Conservation (phyloP, 2,329 filamentous ascomycete species). For the Fusarium mangiferae region DNA sequence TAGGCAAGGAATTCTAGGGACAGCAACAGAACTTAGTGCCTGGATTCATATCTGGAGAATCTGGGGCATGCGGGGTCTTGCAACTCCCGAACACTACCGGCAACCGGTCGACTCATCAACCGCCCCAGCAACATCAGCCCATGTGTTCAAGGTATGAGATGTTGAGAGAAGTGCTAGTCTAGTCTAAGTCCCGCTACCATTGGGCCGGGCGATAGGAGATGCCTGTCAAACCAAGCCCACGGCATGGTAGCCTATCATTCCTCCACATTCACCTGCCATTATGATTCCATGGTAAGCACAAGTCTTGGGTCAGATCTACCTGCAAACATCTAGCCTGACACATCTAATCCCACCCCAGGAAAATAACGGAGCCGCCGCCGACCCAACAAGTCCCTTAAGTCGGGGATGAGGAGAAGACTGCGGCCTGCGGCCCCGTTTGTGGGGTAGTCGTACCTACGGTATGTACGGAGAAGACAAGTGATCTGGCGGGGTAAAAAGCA, state of each 20-base stretch:
- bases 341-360: constrained; percentile 21
- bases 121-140: constrained; percentile 2
- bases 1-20: background rate
- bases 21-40: background rate
- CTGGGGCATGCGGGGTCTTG: constrained; percentile 9
- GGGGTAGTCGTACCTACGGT: constrained; percentile 29
- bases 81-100: constrained; percentile 24
- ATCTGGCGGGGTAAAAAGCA: constrained; percentile 36
- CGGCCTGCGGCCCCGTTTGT: constrained; percentile 37
- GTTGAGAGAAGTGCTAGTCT: background rate
- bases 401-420: constrained; percentile 34
- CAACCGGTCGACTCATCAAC: constrained; percentile 7
- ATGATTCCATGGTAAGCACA: constrained; percentile 3
- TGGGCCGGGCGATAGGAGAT: constrained; percentile 10
- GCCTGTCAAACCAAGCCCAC: constrained; percentile 3
- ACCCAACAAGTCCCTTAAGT: constrained; percentile 25
- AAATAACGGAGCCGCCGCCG: constrained; percentile 25
- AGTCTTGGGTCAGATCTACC: constrained; percentile 37
- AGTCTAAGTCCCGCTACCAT: background rate
- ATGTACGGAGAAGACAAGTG: constrained; percentile 15
- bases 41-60: constrained; percentile 13
- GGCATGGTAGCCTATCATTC: constrained; percentile 3
- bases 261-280: constrained; percentile 6
- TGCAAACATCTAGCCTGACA: constrained; percentile 12
- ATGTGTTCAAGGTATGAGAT: background rate